Percentiles rank a stretch among this genome's conserved stretches.
Conservation (phyloP, 495 filamentous ascomycete genomes). For the Glutinoglossum americanum region DNA sequence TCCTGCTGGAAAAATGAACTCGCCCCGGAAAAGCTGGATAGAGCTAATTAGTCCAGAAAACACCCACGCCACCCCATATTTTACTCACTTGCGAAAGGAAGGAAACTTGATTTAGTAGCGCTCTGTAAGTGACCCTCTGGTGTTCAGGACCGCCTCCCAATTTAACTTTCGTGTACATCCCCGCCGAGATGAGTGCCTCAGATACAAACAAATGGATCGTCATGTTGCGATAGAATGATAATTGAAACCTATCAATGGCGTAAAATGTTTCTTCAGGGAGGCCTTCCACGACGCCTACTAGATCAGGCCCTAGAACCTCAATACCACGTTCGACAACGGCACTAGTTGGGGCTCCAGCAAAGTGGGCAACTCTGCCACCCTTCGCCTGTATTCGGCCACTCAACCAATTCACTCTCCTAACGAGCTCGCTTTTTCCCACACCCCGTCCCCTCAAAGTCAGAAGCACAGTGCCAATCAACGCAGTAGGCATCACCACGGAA, state of each 20-base stretch:
- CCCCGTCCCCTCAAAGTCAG: conserved; percentile 81
- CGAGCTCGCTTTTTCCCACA: conserved; percentile 67
- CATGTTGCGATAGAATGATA: conserved; percentile 97
- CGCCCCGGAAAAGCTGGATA: conserved; percentile 63
- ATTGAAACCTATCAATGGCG: conserved; percentile 79
- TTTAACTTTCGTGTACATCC: conserved; percentile 79
- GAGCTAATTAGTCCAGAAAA: conserved; percentile 8
- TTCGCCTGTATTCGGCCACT: conserved; percentile 61
- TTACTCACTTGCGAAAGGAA: conserved; percentile 54
- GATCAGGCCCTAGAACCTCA: conserved; percentile 70
- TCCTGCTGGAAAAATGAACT: conserved; percentile 89
- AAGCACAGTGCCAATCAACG: conserved; percentile 81
- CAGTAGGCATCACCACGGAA: conserved; percentile 93
- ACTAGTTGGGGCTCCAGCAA: conserved; percentile 53
- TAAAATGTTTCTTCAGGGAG: conserved; percentile 77
- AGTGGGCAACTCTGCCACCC: conserved; percentile 81
- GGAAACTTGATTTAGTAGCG: conserved; percentile 50
- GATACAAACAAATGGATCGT: conserved; percentile 94
- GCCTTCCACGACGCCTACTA: conserved; percentile 59
- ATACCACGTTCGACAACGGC: conserved; percentile 76
- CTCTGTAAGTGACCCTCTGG: conserved; percentile 54
- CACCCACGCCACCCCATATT: background rate
- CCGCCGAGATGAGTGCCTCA: conserved; percentile 69
- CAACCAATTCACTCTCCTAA: conserved; percentile 80
- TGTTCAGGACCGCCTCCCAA: conserved; percentile 60